These are phyloP conservation scores for Ogataea pini DNA, from an alignment of 805 yeast genomes.

Conservation along the genomic window DNA sequence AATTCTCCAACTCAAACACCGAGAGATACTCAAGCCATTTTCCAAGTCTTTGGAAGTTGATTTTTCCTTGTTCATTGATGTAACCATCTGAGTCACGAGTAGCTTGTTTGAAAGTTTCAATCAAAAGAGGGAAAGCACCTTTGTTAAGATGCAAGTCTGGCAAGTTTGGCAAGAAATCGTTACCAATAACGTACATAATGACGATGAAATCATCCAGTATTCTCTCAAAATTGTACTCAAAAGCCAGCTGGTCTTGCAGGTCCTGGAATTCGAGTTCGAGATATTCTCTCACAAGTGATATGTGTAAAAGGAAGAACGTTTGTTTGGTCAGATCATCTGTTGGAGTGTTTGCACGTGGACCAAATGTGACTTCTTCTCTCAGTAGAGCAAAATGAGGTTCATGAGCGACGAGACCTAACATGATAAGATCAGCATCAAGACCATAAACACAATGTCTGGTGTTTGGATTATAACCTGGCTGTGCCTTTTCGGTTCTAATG, in stretches of 20 bases:
- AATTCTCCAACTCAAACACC: constrained; percentile 79
- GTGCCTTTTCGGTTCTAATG: constrained; percentile 77
- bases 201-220: constrained; percentile 89
- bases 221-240: constrained; percentile 82
- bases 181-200: constrained; percentile 92
- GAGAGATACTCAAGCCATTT: constrained; percentile 76
- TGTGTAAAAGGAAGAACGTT: constrained; percentile 78
- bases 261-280: constrained; percentile 81
- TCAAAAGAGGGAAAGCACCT: constrained; percentile 93
- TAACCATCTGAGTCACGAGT: constrained; percentile 78
- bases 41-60: constrained; percentile 70
- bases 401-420: constrained; percentile 88
- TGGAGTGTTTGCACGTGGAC: constrained; percentile 40
- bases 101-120: constrained; percentile 84
- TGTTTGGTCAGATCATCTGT: constrained; percentile 66
- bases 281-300: constrained; percentile 88
- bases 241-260: constrained; percentile 60
- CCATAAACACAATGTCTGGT: constrained; percentile 94
- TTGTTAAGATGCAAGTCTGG: constrained; percentile 92
- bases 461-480: constrained; percentile 71
- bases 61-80: constrained; percentile 77
- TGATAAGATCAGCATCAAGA: constrained; percentile 92
- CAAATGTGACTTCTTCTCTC: constrained; percentile 95
- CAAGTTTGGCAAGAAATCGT: constrained; percentile 94
- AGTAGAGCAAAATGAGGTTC: constrained; percentile 94